Conservation (phyloP, 495 filamentous ascomycete species). For the Aspergillus hancockii region DNA sequence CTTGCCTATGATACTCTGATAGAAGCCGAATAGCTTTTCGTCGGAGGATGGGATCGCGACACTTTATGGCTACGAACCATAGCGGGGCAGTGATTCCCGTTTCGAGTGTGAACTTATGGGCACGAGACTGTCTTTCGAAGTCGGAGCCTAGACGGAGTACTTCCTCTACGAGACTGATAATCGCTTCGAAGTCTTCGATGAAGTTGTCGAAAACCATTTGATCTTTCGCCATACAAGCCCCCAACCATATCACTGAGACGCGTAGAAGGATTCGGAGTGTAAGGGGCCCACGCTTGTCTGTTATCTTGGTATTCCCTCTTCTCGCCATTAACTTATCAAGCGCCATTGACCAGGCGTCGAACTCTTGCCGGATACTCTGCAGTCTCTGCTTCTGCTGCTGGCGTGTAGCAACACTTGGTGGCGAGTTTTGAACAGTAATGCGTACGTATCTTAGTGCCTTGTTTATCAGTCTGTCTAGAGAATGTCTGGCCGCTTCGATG, state of each 20-base stretch:
- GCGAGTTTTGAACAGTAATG: neutral
- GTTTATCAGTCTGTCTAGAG: constrained; percentile 14
- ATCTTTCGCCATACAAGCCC: constrained; percentile 8
- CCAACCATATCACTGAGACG: constrained; percentile 16
- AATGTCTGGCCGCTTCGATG: constrained; percentile 15
- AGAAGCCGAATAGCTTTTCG: constrained; percentile 20
- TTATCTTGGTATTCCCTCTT: constrained; percentile 1
- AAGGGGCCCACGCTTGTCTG: constrained; percentile 20
- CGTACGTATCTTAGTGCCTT: constrained; percentile 12
- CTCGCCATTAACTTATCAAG: constrained; percentile 14
- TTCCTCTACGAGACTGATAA: constrained; percentile 14
- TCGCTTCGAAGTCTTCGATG: constrained; percentile 14
- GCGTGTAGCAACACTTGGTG: neutral
- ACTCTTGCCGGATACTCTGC: neutral
- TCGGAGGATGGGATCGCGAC: constrained; percentile 23
- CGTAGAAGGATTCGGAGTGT: constrained; percentile 13
- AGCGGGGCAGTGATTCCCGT: constrained; percentile 20
- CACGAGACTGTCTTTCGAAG: neutral
- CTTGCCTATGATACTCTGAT: constrained; percentile 7
- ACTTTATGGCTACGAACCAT: constrained; percentile 20
- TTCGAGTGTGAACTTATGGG: constrained; percentile 21
- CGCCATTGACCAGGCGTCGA: constrained; percentile 15
- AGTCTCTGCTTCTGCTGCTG: constrained; percentile 12
- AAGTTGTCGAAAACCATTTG: constrained; percentile 20
- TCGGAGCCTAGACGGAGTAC: constrained; percentile 4